A percentile compares a stretch with the other conserved stretches of the same genome.
Conservation (phyloP, 345 rosid genomes). For the Murraya paniculata region DNA sequence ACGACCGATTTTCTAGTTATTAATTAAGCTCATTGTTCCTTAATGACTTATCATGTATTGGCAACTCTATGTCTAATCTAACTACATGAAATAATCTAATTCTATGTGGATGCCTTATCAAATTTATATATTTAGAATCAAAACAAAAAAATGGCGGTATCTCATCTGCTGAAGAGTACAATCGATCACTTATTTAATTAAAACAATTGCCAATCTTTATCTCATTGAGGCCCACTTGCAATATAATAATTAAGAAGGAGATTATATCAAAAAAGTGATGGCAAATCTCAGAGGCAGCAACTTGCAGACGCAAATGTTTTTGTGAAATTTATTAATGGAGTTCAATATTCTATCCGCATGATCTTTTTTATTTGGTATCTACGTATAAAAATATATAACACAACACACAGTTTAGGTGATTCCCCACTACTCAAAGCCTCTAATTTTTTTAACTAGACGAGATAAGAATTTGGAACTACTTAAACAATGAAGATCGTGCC, state of each 20-base stretch:
- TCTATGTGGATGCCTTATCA: neutral
- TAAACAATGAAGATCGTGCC: neutral
- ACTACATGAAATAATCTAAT: neutral
- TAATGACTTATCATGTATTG: constrained; percentile 6
- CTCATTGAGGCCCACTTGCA: constrained; percentile 20
- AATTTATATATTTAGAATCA: neutral
- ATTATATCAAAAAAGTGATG: constrained; percentile 32
- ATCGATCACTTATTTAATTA: neutral
- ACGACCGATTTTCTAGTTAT: neutral
- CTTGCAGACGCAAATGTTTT: constrained; percentile 36
- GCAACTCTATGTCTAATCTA: neutral
- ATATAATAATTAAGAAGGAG: constrained; percentile 11
- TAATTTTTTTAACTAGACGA: constrained; percentile 8
- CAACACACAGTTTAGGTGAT: constrained; percentile 35
- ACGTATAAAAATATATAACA: constrained; percentile 5
- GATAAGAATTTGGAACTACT: constrained; percentile 1
- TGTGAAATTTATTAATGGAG: constrained; percentile 12
- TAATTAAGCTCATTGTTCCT: constrained; percentile 1
- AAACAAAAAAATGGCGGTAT: constrained; percentile 9
- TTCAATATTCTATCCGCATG: constrained; percentile 20
- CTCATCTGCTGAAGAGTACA: constrained; percentile 6
- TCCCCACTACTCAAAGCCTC: constrained; percentile 31
- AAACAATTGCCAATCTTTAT: neutral
- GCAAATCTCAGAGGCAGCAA: constrained; percentile 40
- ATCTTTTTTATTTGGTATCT: neutral